phyloP scores from a whole-genome alignment of 768 basidiomycete genomes.

The Russula virescens region DNA sequence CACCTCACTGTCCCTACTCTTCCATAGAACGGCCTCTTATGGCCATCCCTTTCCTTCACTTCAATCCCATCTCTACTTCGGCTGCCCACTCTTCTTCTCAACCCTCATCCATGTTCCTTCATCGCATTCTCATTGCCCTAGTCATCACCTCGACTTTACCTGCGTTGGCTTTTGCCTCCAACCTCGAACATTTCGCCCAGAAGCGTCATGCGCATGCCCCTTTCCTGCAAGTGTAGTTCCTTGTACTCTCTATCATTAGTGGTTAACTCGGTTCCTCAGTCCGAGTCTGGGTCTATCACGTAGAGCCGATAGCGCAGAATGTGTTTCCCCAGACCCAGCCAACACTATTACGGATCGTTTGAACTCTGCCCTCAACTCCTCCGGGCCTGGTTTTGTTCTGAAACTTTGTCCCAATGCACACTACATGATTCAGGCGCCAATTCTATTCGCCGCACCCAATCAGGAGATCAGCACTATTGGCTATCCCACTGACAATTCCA shows the following conservation, averaged over 20 bases:
- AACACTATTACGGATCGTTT: conserved; percentile 59
- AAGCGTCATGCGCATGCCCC: neutral
- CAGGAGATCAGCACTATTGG: conserved; percentile 82
- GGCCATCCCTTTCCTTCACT: neutral
- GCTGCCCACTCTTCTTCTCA: neutral
- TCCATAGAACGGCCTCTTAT: neutral
- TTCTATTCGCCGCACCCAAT: conserved; percentile 57
- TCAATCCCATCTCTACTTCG: neutral
- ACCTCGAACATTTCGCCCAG: neutral
- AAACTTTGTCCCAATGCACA: conserved; percentile 55
- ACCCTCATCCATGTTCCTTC: neutral
- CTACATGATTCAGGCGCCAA: conserved; percentile 61
- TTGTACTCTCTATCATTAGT: neutral
- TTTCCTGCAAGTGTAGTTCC: neutral
- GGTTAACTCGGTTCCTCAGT: neutral
- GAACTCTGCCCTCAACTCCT: conserved; percentile 57
- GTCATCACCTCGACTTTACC: neutral
- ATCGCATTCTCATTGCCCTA: neutral
- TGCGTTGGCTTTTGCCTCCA: neutral
- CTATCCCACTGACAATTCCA: conserved; percentile 59
- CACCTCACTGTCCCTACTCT: neutral
- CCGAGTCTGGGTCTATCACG: neutral
- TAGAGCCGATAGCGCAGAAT: conserved; percentile 18
- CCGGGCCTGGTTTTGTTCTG: conserved; percentile 61
- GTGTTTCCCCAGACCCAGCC: conserved; percentile 46